Evolutionary conservation across 2,329 filamentous ascomycete genomes (phyloP), one percentile per base, ranked within the genome.

Genomic region (Trichoderma lentiforme): DNA sequence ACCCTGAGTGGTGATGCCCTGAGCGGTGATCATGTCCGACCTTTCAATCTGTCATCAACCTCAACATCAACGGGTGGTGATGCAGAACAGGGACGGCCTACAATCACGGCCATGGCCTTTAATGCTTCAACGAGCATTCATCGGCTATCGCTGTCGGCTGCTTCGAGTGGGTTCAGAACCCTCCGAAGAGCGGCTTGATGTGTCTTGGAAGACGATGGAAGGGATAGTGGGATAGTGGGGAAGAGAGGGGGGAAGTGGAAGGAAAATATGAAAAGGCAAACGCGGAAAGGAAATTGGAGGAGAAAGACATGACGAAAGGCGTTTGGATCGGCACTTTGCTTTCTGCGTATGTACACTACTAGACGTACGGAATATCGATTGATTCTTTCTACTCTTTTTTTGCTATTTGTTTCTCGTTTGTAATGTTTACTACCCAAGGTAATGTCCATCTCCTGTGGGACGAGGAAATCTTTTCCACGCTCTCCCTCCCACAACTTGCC

Each of bases 151-250:
- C 70, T 63, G 12, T 43, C 70, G 11, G 30, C 36, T 28, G 26
- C 47, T 9, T 28, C 75, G 34, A 72, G 73, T 70, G 32, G 76
- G 6, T 80, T 80, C 72, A 74, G 56, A 53, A 79, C 78, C 3
- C 76, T 74, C 53, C 69, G 69, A 43, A 76, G 75, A 4, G 72
- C 14, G 21, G 12, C 21, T 28, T 43, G 28, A 62, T 21, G 56
- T 24, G 21, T 11, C 15, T 5, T 53, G 24, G 15, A 61, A 39
- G 28, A n/a, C 18, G 56, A 24, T 60, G n/a, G 12, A 21, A 21
- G 3, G 57, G 30, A 60, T 21, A 6, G 24, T 51, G 34, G 36
- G 14, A 15, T 36, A 12, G 28, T n/a, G 36, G 8, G 71, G 66
- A 72, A 39, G 68, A 51, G 21, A 21, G 14, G 69, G 34, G 39